Evolutionary conservation across 768 basidiomycete species (phyloP).

Genomic region (Agaricus blazei): DNA sequence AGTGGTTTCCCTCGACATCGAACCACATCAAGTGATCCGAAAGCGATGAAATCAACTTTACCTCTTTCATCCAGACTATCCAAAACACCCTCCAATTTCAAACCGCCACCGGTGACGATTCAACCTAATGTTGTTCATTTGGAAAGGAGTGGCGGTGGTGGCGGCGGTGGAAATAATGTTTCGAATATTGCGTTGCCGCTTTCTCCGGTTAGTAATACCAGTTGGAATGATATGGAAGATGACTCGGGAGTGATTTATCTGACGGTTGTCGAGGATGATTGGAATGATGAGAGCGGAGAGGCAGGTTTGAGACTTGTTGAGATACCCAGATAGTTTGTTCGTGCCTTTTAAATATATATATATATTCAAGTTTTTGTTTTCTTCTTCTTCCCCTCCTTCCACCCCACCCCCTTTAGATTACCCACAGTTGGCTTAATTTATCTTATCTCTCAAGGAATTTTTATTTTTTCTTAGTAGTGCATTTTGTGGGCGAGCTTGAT

Average conservation of each 20-base stretch:
- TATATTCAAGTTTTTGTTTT: no score
- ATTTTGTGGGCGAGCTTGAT: no score
- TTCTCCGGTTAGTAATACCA: constrained; percentile 2
- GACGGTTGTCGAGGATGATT: constrained; percentile 7
- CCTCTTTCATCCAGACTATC: background rate
- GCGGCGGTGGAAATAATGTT: background rate
- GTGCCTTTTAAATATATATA: no score
- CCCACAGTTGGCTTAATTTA: no score
- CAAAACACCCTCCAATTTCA: background rate
- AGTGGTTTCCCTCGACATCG: background rate
- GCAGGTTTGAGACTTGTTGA: constrained; percentile 1
- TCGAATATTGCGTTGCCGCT: constrained; percentile 1
- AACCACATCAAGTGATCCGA: background rate
- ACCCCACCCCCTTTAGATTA: no score
- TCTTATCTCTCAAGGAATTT: no score
- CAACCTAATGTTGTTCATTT: background rate
- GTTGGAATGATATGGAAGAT: background rate
- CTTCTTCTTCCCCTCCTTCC: no score
- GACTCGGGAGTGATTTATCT: constrained; percentile 3
- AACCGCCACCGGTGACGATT: background rate
- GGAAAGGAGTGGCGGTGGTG: background rate
- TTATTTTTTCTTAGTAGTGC: no score
- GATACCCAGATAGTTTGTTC: background rate
- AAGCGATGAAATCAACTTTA: background rate
- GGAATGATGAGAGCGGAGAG: constrained; percentile 4